Conservation (phyloP, 2,329 filamentous ascomycete genomes). For the Raffaelea albimanens region DNA sequence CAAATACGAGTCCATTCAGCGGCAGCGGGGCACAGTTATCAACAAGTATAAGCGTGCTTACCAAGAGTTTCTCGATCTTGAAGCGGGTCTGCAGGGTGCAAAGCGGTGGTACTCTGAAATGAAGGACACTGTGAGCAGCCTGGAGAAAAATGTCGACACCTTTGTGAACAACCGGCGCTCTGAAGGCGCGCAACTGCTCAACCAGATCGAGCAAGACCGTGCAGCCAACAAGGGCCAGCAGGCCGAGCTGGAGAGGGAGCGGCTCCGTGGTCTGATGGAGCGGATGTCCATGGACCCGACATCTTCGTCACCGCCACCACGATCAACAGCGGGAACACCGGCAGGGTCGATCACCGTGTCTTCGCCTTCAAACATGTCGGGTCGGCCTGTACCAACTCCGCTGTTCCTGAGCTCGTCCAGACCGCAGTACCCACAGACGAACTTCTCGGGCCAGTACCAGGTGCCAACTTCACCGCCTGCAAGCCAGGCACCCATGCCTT, state of each 20-base stretch:
- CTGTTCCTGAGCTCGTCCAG: slow-evolving; percentile 25
- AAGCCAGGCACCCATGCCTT: slow-evolving; percentile 30
- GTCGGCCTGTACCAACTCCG: slow-evolving; percentile 23
- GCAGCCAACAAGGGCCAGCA: slow-evolving; percentile 48
- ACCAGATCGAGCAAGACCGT: slow-evolving; percentile 75
- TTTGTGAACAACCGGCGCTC: slow-evolving; percentile 92
- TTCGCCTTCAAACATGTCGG: slow-evolving; percentile 18
- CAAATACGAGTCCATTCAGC: slow-evolving; percentile 83
- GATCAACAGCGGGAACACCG: slow-evolving; percentile 17
- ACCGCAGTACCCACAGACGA: slow-evolving; percentile 43
- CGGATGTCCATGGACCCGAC: slow-evolving; percentile 83
- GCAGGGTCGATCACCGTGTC: not conserved
- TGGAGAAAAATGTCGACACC: slow-evolving; percentile 91
- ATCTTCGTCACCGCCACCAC: slow-evolving; percentile 31
- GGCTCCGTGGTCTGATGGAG: slow-evolving; percentile 85
- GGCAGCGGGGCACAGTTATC: slow-evolving; percentile 72
- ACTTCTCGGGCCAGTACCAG: slow-evolving; percentile 49
- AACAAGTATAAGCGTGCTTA: slow-evolving; percentile 84
- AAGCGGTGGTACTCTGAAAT: slow-evolving; percentile 94
- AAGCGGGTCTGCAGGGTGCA: slow-evolving; percentile 75
- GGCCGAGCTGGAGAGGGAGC: slow-evolving; percentile 77
- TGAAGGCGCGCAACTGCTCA: slow-evolving; percentile 82
- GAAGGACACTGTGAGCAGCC: slow-evolving; percentile 84
- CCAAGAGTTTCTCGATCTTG: slow-evolving; percentile 84
- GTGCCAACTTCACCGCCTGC: slow-evolving; percentile 47